These are phyloP conservation scores for Ganoderma meredithae DNA, from an alignment of 1,284 basidiomycete species.

Conservation along the genomic window DNA sequence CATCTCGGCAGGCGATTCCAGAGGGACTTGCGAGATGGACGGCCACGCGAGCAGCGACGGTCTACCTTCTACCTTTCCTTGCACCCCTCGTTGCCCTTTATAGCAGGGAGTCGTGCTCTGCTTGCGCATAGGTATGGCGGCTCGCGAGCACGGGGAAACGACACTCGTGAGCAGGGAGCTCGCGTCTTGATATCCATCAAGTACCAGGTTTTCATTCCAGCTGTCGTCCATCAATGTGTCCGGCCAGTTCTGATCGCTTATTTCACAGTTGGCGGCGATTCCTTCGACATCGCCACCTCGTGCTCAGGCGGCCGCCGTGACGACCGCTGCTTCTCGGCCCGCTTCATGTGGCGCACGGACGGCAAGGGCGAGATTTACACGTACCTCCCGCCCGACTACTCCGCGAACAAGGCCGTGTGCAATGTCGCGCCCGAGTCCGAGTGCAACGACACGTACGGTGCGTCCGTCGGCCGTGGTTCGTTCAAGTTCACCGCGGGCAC, in stretches of 20 bases:
- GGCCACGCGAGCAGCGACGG: no score
- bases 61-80: no score
- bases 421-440: constrained; percentile 56
- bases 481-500: constrained; percentile 67
- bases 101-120: no score
- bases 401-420: constrained; percentile 63
- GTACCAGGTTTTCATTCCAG: no score
- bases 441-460: constrained; percentile 70
- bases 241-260: neutral
- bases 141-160: no score
- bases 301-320: constrained; percentile 64
- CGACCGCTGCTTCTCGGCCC: constrained; percentile 57
- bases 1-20: no score
- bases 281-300: constrained; percentile 46
- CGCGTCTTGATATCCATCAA: no score
- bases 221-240: neutral
- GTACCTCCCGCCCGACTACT: constrained; percentile 65
- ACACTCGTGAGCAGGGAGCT: no score
- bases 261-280: constrained; percentile 57
- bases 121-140: no score
- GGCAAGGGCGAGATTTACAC: constrained; percentile 67
- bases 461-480: constrained; percentile 78
- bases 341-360: constrained; percentile 62
- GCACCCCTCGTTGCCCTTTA: no score
- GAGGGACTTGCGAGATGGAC: no score